Conservation (phyloP, 768 basidiomycete species). For the Suillus sp. region DNA sequence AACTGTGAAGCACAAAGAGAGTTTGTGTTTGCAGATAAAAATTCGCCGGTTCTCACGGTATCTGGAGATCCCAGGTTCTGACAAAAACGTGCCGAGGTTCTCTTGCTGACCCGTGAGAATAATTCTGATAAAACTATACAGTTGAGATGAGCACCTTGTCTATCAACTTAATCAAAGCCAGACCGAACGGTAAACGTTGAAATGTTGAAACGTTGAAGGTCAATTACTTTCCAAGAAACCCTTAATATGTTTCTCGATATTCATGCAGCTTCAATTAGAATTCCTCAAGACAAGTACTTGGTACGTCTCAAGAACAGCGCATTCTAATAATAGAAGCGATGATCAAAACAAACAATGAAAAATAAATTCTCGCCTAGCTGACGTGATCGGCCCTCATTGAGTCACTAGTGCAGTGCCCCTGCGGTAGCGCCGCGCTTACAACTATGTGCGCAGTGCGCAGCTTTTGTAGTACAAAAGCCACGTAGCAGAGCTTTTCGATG, state of each 20-base stretch:
- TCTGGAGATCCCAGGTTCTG: slow-evolving; percentile 6
- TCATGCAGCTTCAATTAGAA: too few relatives aligned
- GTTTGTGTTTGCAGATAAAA: slow-evolving; percentile 1
- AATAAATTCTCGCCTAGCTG: slow-evolving; percentile 1
- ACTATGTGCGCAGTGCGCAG: slow-evolving; percentile 22
- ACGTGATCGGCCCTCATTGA: slow-evolving; percentile 23
- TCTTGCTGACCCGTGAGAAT: background rate
- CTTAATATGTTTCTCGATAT: background rate
- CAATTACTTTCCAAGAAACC: background rate
- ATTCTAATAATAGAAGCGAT: slow-evolving; percentile 8
- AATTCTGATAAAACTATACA: slow-evolving; percentile 5
- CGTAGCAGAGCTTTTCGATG: slow-evolving; percentile 18
- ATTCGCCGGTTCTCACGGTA: slow-evolving; percentile 11
- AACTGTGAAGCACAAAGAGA: background rate
- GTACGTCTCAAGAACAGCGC: too few relatives aligned
- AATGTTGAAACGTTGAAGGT: too few relatives aligned
- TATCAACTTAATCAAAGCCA: too few relatives aligned
- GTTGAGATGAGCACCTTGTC: background rate
- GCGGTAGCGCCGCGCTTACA: background rate
- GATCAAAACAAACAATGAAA: slow-evolving; percentile 20
- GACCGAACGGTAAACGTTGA: too few relatives aligned
- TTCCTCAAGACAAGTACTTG: too few relatives aligned
- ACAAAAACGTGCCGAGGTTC: too few relatives aligned
- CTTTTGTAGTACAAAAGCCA: slow-evolving; percentile 9
- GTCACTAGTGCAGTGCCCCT: background rate